Evolutionary conservation across 192 early-diverging fungal species (phyloP).

Genomic region (Coemansia sp.): DNA sequence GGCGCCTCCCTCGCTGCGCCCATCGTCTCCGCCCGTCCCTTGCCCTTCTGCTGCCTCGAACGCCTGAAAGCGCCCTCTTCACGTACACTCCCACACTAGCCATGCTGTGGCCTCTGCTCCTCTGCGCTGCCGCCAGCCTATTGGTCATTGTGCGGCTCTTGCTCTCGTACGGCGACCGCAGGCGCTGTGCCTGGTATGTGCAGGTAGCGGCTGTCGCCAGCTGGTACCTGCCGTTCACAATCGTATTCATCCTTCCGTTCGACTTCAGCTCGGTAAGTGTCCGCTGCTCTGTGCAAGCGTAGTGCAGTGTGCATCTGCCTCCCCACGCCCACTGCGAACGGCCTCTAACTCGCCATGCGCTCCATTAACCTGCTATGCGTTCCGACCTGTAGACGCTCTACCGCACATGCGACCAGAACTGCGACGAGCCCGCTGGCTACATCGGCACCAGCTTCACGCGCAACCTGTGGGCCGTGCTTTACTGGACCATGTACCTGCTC

Average conservation of each 20-base stretch:
- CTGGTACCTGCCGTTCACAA: slow-evolving; percentile 92
- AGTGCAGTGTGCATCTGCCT: background rate
- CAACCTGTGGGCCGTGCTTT: slow-evolving; percentile 80
- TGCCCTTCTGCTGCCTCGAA: background rate
- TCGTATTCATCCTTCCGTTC: slow-evolving; percentile 86
- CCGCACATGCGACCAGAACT: slow-evolving; percentile 65
- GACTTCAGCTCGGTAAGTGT: slow-evolving; percentile 75
- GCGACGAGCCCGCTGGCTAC: slow-evolving; percentile 78
- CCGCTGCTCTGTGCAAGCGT: background rate
- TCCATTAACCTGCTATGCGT: too few relatives aligned
- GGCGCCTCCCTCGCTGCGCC: too few relatives aligned
- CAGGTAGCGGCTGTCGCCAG: slow-evolving; percentile 71
- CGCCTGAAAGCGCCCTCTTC: background rate
- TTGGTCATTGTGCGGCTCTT: slow-evolving; percentile 63
- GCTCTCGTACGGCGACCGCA: slow-evolving; percentile 78
- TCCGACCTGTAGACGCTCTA: slow-evolving; percentile 65
- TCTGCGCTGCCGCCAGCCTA: slow-evolving; percentile 57
- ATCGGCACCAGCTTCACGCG: slow-evolving; percentile 70
- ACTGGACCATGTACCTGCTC: slow-evolving; percentile 89
- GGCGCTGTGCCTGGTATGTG: slow-evolving; percentile 83
- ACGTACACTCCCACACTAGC: background rate
- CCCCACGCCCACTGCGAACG: background rate
- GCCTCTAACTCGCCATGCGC: too few relatives aligned
- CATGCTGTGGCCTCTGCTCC: slow-evolving; percentile 56
- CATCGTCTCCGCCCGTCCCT: background rate